Percentiles rank a stretch among this genome's conserved stretches.
phyloP scores from a whole-genome alignment of 495 filamentous ascomycete genomes.

The Rusavskia elegans region DNA sequence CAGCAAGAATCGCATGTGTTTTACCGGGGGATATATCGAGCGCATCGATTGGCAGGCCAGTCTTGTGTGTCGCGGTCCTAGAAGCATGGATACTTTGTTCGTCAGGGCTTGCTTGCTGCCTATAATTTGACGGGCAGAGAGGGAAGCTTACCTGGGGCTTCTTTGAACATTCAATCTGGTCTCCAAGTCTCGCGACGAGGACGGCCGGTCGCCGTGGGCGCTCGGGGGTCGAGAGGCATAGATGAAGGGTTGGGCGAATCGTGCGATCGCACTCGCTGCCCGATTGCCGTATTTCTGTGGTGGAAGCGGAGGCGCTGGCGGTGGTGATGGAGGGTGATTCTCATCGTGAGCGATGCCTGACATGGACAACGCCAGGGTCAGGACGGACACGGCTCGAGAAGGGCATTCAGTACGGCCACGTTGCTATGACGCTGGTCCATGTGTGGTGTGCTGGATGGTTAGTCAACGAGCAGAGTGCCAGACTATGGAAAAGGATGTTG shows the following conservation, averaged over 20 bases:
- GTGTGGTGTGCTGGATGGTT: neutral
- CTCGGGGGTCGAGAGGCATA: constrained; percentile 39
- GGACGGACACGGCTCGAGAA: neutral
- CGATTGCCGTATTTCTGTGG: constrained; percentile 32
- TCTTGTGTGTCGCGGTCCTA: constrained; percentile 57
- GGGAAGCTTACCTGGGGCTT: constrained; percentile 5
- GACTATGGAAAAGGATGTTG: neutral
- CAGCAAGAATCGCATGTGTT: constrained; percentile 64
- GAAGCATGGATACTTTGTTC: constrained; percentile 38
- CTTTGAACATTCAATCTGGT: constrained; percentile 3
- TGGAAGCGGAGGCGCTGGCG: constrained; percentile 34
- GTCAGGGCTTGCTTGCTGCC: neutral
- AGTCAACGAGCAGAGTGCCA: neutral
- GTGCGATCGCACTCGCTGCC: constrained; percentile 37
- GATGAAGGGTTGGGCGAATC: constrained; percentile 42
- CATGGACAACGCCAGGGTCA: constrained; percentile 24
- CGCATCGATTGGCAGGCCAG: constrained; percentile 54
- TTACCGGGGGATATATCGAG: constrained; percentile 66
- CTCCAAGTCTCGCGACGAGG: neutral
- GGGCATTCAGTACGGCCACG: neutral
- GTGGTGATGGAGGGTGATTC: constrained; percentile 28
- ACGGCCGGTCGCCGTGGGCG: constrained; percentile 21
- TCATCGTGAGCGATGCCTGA: constrained; percentile 20
- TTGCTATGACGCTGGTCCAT: neutral
- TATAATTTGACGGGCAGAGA: neutral